These are phyloP conservation scores for Trichosporon inkin DNA, from an alignment of 1,284 basidiomycete species.

Conservation along the genomic window DNA sequence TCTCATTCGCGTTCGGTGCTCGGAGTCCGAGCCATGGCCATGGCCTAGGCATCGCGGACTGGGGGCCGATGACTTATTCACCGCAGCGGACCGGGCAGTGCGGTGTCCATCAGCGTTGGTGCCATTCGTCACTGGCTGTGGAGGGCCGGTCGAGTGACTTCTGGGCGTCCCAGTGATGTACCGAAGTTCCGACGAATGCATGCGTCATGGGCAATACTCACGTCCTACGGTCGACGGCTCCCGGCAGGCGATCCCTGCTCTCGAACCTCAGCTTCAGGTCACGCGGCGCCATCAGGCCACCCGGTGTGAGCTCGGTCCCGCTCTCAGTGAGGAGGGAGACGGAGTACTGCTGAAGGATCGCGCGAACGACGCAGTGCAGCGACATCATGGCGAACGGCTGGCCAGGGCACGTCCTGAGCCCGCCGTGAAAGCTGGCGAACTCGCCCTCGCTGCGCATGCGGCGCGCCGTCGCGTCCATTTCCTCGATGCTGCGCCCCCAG, in stretches of 20 bases:
- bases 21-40: not conserved
- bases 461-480: constrained; percentile 1
- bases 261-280: not conserved
- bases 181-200: not conserved
- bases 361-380: not conserved
- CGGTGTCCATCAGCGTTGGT: not conserved
- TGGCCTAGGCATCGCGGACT: too few species aligned
- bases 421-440: constrained; percentile 10
- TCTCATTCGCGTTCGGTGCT: not conserved
- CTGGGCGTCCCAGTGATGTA: not conserved
- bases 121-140: not conserved
- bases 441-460: not conserved
- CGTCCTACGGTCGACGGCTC: too few species aligned
- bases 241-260: not conserved
- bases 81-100: too few species aligned
- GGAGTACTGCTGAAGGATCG: not conserved
- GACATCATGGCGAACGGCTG: constrained; percentile 1
- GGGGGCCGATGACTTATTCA: too few species aligned
- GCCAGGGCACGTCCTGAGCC: constrained; percentile 2
- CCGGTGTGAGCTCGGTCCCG: constrained; percentile 3
- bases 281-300: constrained; percentile 4
- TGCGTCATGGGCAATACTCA: too few species aligned
- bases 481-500: constrained; percentile 3
- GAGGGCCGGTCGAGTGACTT: not conserved
- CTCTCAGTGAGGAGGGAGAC: not conserved